These are phyloP conservation scores for Leptodontidium sp. DNA, from an alignment of 2,329 filamentous ascomycete species.

Conservation along the genomic window DNA sequence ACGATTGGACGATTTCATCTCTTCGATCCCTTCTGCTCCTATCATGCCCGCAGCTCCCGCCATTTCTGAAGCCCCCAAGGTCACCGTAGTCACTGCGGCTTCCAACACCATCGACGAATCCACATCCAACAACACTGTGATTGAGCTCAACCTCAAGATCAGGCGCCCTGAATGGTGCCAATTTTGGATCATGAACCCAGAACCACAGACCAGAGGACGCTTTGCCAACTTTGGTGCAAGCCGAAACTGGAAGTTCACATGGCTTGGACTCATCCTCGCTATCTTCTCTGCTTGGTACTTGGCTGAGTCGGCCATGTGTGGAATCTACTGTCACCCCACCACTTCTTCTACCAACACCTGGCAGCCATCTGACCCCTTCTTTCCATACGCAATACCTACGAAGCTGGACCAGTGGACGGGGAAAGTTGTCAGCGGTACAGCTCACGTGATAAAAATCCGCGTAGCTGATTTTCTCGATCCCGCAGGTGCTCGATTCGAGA, in stretches of 20 bases:
- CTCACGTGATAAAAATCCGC: conserved; percentile 8
- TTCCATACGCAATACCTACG: conserved; percentile 66
- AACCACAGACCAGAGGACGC: conserved; percentile 2
- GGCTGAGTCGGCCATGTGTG: conserved; percentile 62
- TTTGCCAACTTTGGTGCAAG: conserved; percentile 8
- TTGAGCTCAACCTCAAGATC: conserved; percentile 2
- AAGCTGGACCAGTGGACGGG: conserved; percentile 68
- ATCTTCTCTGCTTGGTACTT: conserved; percentile 60
- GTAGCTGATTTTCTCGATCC: conserved; percentile 23
- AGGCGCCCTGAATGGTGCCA: not conserved
- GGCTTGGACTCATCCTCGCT: conserved; percentile 49
- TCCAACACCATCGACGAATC: not conserved
- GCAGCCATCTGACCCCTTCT: conserved; percentile 65
- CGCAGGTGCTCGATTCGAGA: conserved; percentile 1
- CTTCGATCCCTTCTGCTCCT: conserved; percentile 41
- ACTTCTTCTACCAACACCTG: conserved; percentile 58
- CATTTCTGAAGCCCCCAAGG: not conserved
- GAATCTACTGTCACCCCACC: conserved; percentile 61
- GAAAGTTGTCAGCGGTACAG: conserved; percentile 28
- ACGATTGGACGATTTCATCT: conserved; percentile 61
- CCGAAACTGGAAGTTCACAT: conserved; percentile 40
- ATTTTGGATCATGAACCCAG: conserved; percentile 17
- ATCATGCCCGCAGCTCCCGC: not conserved
- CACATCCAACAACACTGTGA: not conserved
- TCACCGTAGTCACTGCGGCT: not conserved